Base-by-base conservation (phyloP, 2,329 filamentous ascomycete species). In the Apiospora hydei region DNA sequence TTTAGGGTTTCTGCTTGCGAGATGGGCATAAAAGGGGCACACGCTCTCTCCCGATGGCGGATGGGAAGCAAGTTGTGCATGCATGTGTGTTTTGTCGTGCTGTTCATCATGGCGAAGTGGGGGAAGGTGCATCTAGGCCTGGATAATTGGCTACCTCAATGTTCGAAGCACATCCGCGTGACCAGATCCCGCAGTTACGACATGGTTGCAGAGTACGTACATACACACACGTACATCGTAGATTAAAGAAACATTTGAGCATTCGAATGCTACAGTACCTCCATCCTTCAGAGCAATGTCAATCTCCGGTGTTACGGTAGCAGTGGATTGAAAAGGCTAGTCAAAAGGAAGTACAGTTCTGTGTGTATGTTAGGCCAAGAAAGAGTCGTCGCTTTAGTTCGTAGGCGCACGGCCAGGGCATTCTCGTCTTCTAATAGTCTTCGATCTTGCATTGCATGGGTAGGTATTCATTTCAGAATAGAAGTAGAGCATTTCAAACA, bases 281-380 rank as follows among this genome's bases (percentile, higher is more conserved):
- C 14, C 30, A n/a, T 30, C 26, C 26, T 30, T 30, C 26, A 10
- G 30, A 38, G 30, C 30, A 38, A 64, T 64, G 57, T 41, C 57
- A 64, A 41, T 64, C 34, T 41, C 57, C 57, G 57, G 57, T 64
- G 57, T 64, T 64, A 64, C 57, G 34, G 57, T 64, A 64, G 57
- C 57, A 64, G 11, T 34, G 57, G 57, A 64, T 64, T 34, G 57
- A 16, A 64, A 64, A 64, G 34, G 57, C 57, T 24, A 41, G 57
- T 18, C 14, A 41, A 38, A n/a, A 38, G 2, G 2, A 64, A n/a
- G 34, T 41, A n/a, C 30, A 64, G 18, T 18, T 10, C 2, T 61
- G 53, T 61, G 26, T 11, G 49, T 26, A 30, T 11, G 10, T 1
- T 43, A 49, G 46, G 53, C 34, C 26, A 30, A 30, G 26, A 30